A percentile compares a stretch with the other conserved stretches of the same genome.
phyloP scores from a whole-genome alignment of 1,139 yeast species.

The Magnusiomyces tetraspermus region DNA sequence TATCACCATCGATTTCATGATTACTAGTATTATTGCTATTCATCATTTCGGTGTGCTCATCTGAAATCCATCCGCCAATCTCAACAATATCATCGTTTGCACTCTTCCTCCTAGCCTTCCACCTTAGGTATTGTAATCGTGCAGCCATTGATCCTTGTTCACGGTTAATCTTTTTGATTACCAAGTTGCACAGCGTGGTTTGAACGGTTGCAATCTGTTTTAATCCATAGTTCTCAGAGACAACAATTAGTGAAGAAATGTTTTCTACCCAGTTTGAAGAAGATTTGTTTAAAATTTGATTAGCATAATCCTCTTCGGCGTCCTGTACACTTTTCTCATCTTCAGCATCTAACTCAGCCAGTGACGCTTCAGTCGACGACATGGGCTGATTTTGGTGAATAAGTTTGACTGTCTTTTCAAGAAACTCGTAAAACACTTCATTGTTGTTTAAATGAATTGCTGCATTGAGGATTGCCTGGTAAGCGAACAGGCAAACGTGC shows the following conservation, averaged over 20 bases:
- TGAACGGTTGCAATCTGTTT: not conserved
- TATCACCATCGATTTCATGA: not conserved
- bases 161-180: slow-evolving; percentile 9
- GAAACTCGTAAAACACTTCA: slow-evolving; percentile 13
- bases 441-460: slow-evolving; percentile 15
- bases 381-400: slow-evolving; percentile 4
- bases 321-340: no score
- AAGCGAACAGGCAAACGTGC: slow-evolving; percentile 11
- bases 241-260: not conserved
- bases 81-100: not conserved
- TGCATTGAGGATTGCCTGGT: slow-evolving; percentile 10
- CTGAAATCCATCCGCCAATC: slow-evolving; percentile 1
- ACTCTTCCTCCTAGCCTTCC: slow-evolving; percentile 6
- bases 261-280: not conserved
- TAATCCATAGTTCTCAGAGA: not conserved
- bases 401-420: slow-evolving; percentile 10
- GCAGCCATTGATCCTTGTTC: slow-evolving; percentile 10
- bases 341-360: not conserved
- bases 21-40: slow-evolving; percentile 1
- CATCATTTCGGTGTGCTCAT: slow-evolving; percentile 4
- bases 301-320: not conserved
- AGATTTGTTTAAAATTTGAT: not conserved
- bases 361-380: not conserved
- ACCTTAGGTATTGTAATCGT: slow-evolving; percentile 13
- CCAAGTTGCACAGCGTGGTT: not conserved